Evolutionary conservation across 2,329 filamentous ascomycete genomes (phyloP).

Genomic region (Aureobasidium sp.): DNA sequence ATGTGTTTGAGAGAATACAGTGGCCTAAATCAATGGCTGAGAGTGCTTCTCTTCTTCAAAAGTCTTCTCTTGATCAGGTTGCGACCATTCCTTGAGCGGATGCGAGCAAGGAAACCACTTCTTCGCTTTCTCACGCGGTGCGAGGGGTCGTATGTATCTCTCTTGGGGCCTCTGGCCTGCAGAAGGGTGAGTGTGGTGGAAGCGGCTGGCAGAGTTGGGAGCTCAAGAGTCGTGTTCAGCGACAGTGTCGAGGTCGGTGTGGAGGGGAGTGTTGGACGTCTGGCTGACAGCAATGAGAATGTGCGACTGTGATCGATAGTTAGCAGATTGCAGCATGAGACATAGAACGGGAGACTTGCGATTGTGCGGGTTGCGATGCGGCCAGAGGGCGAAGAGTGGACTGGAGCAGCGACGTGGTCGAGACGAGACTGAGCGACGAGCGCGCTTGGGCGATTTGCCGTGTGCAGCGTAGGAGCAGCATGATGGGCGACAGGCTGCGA

Average conservation of each 20-base stretch:
- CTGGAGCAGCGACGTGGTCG: constrained; percentile 2
- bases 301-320: neutral
- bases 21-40: constrained; percentile 40
- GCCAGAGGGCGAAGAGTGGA: constrained; percentile 6
- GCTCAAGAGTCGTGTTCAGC: constrained; percentile 6
- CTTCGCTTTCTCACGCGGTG: constrained; percentile 53
- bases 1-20: neutral
- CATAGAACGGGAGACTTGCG: neutral
- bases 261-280: constrained; percentile 10
- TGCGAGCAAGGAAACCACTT: constrained; percentile 50
- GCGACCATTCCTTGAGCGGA: constrained; percentile 45
- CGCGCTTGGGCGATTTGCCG: constrained; percentile 9
- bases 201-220: neutral
- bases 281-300: constrained; percentile 2
- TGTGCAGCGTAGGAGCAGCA: constrained; percentile 16
- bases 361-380: constrained; percentile 8
- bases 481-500: neutral
- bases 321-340: neutral
- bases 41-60: constrained; percentile 43
- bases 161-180: constrained; percentile 39
- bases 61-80: constrained; percentile 46
- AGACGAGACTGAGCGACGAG: neutral
- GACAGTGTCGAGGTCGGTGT: constrained; percentile 4
- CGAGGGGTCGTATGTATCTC: constrained; percentile 51
- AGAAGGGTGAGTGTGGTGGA: constrained; percentile 17